Percentiles rank a stretch among this genome's conserved stretches.
phyloP scores from a whole-genome alignment of 1,284 basidiomycete genomes.

The Rhizoctonia solani region DNA sequence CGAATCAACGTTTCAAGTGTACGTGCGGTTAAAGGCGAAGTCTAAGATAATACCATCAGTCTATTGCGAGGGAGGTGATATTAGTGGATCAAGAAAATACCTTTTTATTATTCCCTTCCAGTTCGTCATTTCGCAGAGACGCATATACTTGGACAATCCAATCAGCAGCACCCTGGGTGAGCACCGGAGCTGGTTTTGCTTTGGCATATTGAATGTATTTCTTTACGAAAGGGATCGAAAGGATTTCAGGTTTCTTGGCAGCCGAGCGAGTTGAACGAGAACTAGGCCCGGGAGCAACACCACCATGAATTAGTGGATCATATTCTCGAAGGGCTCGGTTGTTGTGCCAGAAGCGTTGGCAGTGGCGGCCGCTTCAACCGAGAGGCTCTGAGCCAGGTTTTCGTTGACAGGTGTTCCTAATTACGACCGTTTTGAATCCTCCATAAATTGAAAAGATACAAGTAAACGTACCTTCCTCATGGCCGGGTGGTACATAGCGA shows the following conservation, averaged over 20 bases:
- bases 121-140: conserved; percentile 88
- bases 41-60: conserved; percentile 55
- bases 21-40: conserved; percentile 96
- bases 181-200: conserved; percentile 77
- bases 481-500: conserved; percentile 92
- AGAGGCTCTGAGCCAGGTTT: conserved; percentile 83
- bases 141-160: conserved; percentile 94
- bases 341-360: conserved; percentile 51
- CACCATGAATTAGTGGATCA: conserved; percentile 93
- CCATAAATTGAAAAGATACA: not conserved
- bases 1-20: conserved; percentile 99
- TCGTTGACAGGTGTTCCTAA: conserved; percentile 75
- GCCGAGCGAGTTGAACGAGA: conserved; percentile 34
- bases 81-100: conserved; percentile 51
- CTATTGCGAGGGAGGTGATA: too few species aligned
- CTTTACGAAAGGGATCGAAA: conserved; percentile 94
- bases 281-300: conserved; percentile 53
- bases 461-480: conserved; percentile 80
- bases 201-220: conserved; percentile 99
- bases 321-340: conserved; percentile 90
- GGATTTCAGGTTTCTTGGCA: conserved; percentile 74
- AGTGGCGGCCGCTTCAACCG: conserved; percentile 74
- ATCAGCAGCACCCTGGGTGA: conserved; percentile 94
- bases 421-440: too few species aligned
- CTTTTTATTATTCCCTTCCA: conserved; percentile 88